Percentiles rank a stretch among this genome's conserved stretches.
phyloP scores from a whole-genome alignment of 2,329 filamentous ascomycete species.

The Trichoderma sp. region DNA sequence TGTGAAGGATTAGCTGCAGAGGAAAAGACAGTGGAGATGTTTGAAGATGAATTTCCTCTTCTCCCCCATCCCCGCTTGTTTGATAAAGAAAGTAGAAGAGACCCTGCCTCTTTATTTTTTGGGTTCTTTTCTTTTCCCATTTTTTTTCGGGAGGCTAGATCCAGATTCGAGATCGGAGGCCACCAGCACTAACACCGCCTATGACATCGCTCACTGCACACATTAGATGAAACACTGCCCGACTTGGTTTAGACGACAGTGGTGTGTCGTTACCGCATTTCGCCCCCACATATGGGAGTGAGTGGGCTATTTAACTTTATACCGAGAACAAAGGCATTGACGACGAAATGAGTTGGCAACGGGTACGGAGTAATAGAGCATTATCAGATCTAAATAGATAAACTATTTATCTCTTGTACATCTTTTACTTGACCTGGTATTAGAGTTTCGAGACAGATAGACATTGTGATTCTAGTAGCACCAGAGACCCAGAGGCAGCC shows the following conservation, averaged over 20 bases:
- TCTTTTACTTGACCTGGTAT: not conserved
- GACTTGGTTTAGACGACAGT: not conserved
- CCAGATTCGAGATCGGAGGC: conserved; percentile 12
- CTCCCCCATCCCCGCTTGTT: not conserved
- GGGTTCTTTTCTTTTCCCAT: not conserved
- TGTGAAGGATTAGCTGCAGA: not conserved
- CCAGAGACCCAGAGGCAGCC: too few relatives aligned
- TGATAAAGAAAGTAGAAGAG: not conserved
- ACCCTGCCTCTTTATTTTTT: not conserved
- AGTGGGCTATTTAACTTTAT: not conserved
- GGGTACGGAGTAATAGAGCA: not conserved
- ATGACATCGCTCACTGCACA: not conserved
- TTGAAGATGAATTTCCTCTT: not conserved
- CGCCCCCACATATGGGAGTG: not conserved
- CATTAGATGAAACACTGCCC: not conserved
- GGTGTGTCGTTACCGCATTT: conserved; percentile 3
- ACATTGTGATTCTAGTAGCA: too few relatives aligned
- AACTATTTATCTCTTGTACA: not conserved
- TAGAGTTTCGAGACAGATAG: not conserved
- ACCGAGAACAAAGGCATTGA: not conserved
- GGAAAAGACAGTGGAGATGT: not conserved
- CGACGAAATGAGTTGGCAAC: not conserved
- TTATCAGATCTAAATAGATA: not conserved
- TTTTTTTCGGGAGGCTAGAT: not conserved
- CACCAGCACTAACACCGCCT: not conserved